phyloP scores from a whole-genome alignment of 2,329 filamentous ascomycete species.

The Stemphylium beticola region DNA sequence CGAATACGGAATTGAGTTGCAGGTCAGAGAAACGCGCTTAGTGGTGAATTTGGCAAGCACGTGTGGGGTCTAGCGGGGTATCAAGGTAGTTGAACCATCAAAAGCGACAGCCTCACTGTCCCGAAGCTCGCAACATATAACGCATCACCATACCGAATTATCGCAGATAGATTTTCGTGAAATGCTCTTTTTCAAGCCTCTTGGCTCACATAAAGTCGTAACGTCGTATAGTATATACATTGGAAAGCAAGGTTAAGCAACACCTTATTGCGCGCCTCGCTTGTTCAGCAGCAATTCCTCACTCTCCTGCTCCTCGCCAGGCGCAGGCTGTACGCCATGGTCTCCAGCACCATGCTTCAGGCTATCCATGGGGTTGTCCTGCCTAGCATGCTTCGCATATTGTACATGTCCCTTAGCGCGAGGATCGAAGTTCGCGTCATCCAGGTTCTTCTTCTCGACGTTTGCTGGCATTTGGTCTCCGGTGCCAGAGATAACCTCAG shows the following conservation, averaged over 20 bases:
- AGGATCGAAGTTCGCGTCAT: conserved; percentile 29
- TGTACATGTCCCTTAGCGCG: conserved; percentile 31
- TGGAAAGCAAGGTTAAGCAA: background rate
- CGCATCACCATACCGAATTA: background rate
- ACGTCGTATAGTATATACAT: background rate
- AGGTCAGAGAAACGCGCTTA: conserved; percentile 7
- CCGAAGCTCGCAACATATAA: background rate
- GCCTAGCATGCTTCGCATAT: conserved; percentile 30
- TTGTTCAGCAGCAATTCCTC: conserved; percentile 34
- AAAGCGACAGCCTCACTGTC: conserved; percentile 9
- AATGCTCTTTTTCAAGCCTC: background rate
- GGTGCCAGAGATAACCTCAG: conserved; percentile 44
- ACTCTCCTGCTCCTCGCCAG: conserved; percentile 34
- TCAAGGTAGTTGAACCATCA: conserved; percentile 10
- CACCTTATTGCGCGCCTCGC: conserved; percentile 28
- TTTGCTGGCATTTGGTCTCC: conserved; percentile 40
- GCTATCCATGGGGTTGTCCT: conserved; percentile 23
- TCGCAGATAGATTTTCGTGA: background rate
- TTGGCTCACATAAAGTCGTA: background rate
- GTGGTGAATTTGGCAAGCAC: conserved; percentile 35
- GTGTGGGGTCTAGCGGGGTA: conserved; percentile 40
- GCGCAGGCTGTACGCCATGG: conserved; percentile 31
- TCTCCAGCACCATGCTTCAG: conserved; percentile 19
- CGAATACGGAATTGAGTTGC: background rate
- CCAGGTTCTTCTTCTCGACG: conserved; percentile 43